Percentiles rank a stretch among this genome's conserved stretches.
phyloP scores from a whole-genome alignment of 2,329 filamentous ascomycete species.

The Huntiella omanensis region DNA sequence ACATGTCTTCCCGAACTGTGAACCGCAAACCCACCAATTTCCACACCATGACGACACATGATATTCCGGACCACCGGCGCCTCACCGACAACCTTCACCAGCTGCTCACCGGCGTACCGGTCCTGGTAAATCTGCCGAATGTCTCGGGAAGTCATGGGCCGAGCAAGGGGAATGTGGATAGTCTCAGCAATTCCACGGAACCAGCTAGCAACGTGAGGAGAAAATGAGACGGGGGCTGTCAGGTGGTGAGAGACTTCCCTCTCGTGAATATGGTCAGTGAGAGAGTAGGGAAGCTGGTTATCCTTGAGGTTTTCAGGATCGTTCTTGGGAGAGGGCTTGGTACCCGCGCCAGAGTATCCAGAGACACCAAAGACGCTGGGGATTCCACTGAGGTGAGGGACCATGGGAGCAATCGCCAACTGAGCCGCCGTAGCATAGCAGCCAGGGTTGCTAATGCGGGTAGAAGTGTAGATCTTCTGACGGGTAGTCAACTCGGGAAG shows the following conservation, averaged over 20 bases:
- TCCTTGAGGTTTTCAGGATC: constrained; percentile 64
- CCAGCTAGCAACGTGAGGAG: constrained; percentile 90
- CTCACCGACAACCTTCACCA: constrained; percentile 83
- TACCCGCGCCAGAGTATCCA: constrained; percentile 87
- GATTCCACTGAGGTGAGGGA: constrained; percentile 55
- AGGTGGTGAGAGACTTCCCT: constrained; percentile 70
- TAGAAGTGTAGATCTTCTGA: constrained; percentile 56
- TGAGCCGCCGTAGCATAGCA: constrained; percentile 92
- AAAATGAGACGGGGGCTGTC: constrained; percentile 57
- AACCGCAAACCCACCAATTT: constrained; percentile 92
- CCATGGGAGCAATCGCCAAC: constrained; percentile 66
- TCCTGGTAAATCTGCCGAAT: constrained; percentile 93
- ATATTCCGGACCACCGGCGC: constrained; percentile 73
- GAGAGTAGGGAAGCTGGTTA: constrained; percentile 78
- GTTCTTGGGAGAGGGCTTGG: constrained; percentile 88
- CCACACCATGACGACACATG: constrained; percentile 66
- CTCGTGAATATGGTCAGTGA: constrained; percentile 93
- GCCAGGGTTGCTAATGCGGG: constrained; percentile 76
- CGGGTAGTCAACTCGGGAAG: constrained; percentile 72
- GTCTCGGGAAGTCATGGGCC: constrained; percentile 76
- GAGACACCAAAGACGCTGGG: constrained; percentile 81
- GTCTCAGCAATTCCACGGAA: constrained; percentile 91
- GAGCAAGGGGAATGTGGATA: constrained; percentile 71
- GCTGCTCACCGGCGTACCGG: constrained; percentile 83
- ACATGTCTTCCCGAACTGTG: constrained; percentile 76